Evolutionary conservation across 768 basidiomycete genomes (phyloP), one percentile per base, ranked within the genome.

Genomic region (Pulveroboletus frians): DNA sequence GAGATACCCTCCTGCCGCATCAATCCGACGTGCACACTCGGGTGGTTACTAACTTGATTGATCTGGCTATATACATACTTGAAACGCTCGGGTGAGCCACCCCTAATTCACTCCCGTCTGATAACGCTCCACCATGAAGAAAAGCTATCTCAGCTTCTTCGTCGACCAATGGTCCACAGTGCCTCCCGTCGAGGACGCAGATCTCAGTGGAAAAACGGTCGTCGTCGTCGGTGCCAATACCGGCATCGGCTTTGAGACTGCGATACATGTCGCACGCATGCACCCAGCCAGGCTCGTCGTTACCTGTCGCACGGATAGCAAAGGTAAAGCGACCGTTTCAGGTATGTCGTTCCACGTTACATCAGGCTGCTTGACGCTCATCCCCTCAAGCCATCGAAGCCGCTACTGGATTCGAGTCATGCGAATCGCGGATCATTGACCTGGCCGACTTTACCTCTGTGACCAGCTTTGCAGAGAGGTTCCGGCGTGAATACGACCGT

Each of bases 221-320:
- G 47, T 62, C 9, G 53, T 71, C 40, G 54, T 68, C 21, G 69
- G 69, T 0, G 66, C 66, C 17, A 71, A 69, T 46, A 50, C 55
- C 1, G 69, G 68, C 3, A 55, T 69, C 23, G 71, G 71, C 0
- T 56, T 71, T 3, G 67, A 70, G 39, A 59, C 63, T 0, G 53
- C 60, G 0, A 63, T 57, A 39, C 68, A 70, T 43, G 61, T 69
- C 14, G 58, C 69, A 0, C 50, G 52, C 1, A 69, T 69, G 67
- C 58, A 58, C 5, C 63, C 67, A 0, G 52, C 51, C 5, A 64
- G 53, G 15, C 54, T 71, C 14, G 51, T 68, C 21, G 10, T 68
- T 1, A 59, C 60, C 1, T 71, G 63, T 40, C 64, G 64, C 34
- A 69, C 40, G 30, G 52, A 60, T 40, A 51, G 39, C 34, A 66